Evolutionary conservation across 2,329 filamentous ascomycete genomes (phyloP), one percentile per base, ranked within the genome.

Genomic region (Colletotrichum simmondsii): DNA sequence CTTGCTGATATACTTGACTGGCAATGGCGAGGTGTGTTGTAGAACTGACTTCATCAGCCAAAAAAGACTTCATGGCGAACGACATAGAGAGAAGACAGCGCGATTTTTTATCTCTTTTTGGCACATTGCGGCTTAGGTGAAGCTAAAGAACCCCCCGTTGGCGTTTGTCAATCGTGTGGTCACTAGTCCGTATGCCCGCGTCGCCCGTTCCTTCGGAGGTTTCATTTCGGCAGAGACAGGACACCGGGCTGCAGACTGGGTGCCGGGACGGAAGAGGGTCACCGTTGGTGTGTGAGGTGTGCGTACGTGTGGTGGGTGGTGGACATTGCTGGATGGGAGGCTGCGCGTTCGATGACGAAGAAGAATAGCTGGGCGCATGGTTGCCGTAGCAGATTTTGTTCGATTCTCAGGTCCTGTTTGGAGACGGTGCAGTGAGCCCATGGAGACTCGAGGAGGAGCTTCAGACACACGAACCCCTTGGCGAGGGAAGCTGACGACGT

Each of bases 151-250:
- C 8, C 28, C 11, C 26, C n/a, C 61, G 24, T 24, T 46, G 22
- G 26, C 46, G 46, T 54, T 37, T 53, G 46, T 37, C 19, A 54
- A n/a, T 53, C 49, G 46, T 49, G 12, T 30, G 6, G 19, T 49
- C 28, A 54, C 12, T 54, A 26, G 52, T n/a, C 22, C 24, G 52
- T 22, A 37, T 54, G 71, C 49, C 61, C 57, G 35, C 26, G 42
- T 56, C 56, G 24, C 24, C 66, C 67, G 61, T 56, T 26, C 66
- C 71, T 26, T 73, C 71, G 71, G 71, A 73, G 71, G 71, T 70
- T 73, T 73, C 71, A 73, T 54, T 65, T 71, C 71, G 71, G 71
- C 56, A 73, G 60, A 70, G 66, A 60, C 49, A 72, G 70, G 60
- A 66, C 66, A 70, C 60, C 66, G 60, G 14, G 66, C 54, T 70